Evolutionary conservation across 2,329 filamentous ascomycete species (phyloP).

Genomic region (Pseudogymnoascus sp.): DNA sequence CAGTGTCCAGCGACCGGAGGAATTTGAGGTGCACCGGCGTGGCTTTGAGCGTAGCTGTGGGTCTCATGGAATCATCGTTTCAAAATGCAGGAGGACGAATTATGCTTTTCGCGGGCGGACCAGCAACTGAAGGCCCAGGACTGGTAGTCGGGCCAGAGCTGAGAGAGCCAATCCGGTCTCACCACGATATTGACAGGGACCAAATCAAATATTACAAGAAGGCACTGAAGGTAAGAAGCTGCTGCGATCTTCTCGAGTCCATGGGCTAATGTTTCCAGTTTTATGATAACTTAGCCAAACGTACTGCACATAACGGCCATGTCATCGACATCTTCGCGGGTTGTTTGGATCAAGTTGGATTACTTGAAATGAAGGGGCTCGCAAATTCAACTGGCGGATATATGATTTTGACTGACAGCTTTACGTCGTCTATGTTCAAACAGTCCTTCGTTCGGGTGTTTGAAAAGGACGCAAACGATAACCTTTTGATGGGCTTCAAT

Average conservation of each 20-base stretch:
- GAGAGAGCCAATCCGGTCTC: constrained; percentile 91
- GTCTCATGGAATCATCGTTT: constrained; percentile 88
- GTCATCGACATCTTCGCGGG: constrained; percentile 97
- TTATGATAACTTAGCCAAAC: constrained; percentile 89
- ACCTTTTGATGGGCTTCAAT: constrained; percentile 97
- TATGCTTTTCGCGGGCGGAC: constrained; percentile 94
- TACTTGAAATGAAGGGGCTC: constrained; percentile 96
- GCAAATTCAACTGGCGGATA: constrained; percentile 95
- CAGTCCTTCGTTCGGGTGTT: constrained; percentile 97
- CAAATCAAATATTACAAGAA: constrained; percentile 99
- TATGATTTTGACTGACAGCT: constrained; percentile 97
- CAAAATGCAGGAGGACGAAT: constrained; percentile 91
- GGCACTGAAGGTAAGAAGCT: constrained; percentile 68
- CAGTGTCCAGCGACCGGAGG: constrained; percentile 86
- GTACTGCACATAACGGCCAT: constrained; percentile 92
- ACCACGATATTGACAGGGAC: constrained; percentile 97
- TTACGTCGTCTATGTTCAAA: constrained; percentile 98
- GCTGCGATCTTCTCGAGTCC: background rate
- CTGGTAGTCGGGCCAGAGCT: constrained; percentile 95
- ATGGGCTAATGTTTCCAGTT: constrained; percentile 51
- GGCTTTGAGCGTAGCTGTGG: constrained; percentile 89
- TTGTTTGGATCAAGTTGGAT: constrained; percentile 92
- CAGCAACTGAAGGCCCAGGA: constrained; percentile 90
- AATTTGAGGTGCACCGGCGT: constrained; percentile 89
- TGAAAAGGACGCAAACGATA: constrained; percentile 92